phyloP scores from a whole-genome alignment of 306 rosid species.

The Castanospermum australe region DNA sequence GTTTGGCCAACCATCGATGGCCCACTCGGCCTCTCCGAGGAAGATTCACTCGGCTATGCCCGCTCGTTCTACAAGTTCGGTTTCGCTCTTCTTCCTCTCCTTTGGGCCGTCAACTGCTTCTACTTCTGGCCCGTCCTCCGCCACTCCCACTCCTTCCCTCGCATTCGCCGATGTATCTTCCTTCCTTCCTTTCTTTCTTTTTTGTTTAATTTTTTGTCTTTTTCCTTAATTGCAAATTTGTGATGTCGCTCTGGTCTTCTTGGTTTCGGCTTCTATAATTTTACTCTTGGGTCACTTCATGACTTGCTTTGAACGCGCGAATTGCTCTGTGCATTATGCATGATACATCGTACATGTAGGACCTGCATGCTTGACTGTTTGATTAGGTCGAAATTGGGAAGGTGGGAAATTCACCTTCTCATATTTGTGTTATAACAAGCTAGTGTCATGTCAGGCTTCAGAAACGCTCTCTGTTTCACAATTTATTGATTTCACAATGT shows the following conservation, averaged over 20 bases:
- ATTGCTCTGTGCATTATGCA: not conserved
- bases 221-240: not conserved
- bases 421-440: no score
- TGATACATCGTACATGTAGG: no score
- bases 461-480: not conserved
- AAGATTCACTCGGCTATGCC: conserved; percentile 70
- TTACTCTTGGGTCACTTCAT: not conserved
- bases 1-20: conserved; percentile 93
- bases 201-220: not conserved
- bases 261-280: not conserved
- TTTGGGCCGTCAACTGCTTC: conserved; percentile 96
- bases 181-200: not conserved
- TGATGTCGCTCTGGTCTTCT: not conserved
- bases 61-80: conserved; percentile 83
- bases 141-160: conserved; percentile 75
- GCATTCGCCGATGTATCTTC: conserved; percentile 65
- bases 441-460: not conserved
- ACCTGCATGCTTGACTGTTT: no score
- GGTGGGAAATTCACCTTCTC: no score
- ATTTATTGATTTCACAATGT: not conserved
- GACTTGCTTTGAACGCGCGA: not conserved
- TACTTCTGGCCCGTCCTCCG: conserved; percentile 98
- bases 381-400: no score
- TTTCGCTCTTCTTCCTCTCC: conserved; percentile 76
- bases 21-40: conserved; percentile 73